phyloP scores from a whole-genome alignment of 1,139 yeast genomes.

The Blastobotrys elegans region DNA sequence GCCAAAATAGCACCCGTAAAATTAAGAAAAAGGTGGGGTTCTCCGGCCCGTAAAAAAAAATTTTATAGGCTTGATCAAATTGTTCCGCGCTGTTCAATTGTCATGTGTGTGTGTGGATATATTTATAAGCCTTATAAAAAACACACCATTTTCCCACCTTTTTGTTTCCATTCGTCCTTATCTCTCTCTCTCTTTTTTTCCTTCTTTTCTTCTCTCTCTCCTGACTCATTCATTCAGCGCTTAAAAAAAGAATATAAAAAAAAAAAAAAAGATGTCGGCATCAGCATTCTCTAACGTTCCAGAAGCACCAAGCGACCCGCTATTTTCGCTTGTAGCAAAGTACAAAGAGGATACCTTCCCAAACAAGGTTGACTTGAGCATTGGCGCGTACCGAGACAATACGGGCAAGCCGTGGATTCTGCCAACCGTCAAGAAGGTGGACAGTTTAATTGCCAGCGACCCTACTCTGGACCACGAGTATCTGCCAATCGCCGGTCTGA shows the following conservation, averaged over 20 bases:
- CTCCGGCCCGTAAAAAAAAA: no score
- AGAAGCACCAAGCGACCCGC: conserved; percentile 37
- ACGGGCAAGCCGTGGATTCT: conserved; percentile 83
- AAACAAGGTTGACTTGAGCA: conserved; percentile 76
- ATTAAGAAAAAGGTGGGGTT: no score
- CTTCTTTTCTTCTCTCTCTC: neutral
- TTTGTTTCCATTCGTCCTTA: neutral
- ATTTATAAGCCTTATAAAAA: no score
- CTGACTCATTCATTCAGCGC: neutral
- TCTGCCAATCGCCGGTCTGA: conserved; percentile 74
- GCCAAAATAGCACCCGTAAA: no score
- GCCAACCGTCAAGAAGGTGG: conserved; percentile 72
- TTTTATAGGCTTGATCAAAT: no score
- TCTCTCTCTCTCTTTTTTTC: neutral
- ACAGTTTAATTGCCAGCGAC: conserved; percentile 47
- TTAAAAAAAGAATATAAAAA: neutral
- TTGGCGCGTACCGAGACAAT: conserved; percentile 89
- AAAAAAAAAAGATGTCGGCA: neutral
- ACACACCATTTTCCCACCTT: conserved; percentile 4
- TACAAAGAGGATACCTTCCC: conserved; percentile 49
- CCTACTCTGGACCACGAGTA: conserved; percentile 86
- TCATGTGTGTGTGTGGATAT: no score
- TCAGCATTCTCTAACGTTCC: conserved; percentile 3
- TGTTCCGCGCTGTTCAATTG: no score
- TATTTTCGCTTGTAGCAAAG: conserved; percentile 76